Conservation (phyloP, 2,329 filamentous ascomycete species). For the Penicillium sp. region DNA sequence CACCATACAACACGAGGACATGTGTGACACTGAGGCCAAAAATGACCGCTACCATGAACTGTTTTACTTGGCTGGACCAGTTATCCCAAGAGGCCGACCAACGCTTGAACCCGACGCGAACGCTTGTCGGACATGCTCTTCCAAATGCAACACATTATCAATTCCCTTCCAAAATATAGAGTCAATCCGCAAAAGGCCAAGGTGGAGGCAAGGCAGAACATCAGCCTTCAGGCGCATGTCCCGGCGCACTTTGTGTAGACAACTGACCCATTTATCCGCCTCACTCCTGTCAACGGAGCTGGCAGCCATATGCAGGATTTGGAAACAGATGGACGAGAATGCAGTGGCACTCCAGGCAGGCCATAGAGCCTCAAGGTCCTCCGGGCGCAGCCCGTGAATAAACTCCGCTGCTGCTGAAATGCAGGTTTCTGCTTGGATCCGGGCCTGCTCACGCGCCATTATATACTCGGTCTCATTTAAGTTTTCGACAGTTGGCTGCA, state of each 20-base stretch:
- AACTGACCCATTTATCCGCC: slow-evolving; percentile 2
- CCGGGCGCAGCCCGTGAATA: not conserved
- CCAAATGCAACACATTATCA: slow-evolving; percentile 1
- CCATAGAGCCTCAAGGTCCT: slow-evolving; percentile 2
- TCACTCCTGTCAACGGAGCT: not conserved
- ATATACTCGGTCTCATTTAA: not conserved
- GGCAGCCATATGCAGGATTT: not conserved
- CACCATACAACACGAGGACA: not conserved
- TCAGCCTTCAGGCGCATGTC: slow-evolving; percentile 7
- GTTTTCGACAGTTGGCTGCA: not conserved
- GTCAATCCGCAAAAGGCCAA: slow-evolving; percentile 1
- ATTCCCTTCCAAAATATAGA: slow-evolving; percentile 2
- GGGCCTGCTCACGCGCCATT: not conserved
- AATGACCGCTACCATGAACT: not conserved
- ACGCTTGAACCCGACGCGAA: not conserved
- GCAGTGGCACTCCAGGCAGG: not conserved
- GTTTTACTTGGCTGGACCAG: not conserved
- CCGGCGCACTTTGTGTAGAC: not conserved
- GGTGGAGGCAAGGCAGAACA: slow-evolving; percentile 1
- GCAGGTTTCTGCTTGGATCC: not conserved
- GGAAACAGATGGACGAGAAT: slow-evolving; percentile 1
- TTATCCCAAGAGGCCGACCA: not conserved
- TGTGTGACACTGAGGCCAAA: not conserved
- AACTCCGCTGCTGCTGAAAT: not conserved
- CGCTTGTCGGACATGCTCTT: slow-evolving; percentile 2